Evolutionary conservation across 208 protist species (phyloP), one percentile per base, ranked within the genome.

Genomic region (Acanthamoeba culbertsoni): DNA sequence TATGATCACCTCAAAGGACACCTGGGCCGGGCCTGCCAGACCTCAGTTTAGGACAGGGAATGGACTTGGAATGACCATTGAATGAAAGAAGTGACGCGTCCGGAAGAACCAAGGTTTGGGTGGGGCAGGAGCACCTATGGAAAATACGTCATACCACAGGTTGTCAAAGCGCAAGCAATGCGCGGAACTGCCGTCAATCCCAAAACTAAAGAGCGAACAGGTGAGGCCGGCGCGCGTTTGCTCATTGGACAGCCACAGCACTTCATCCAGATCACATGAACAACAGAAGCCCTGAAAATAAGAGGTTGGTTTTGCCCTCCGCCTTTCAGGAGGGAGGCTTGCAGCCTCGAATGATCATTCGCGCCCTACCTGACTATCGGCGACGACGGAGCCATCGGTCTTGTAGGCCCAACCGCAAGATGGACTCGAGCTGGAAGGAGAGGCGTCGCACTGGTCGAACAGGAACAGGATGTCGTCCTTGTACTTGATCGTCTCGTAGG

Each of bases 101-200:
- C 31, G 18, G 5, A 68, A 79, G 8, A 20, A 48, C 42, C 3
- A 28, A 79, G 12, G 18, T 4, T n/a, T 35, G 26, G 59, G n/a
- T 6, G 18, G 18, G n/a, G n/a, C 6, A 1, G 42, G 1, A 12
- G 31, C 33, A 63, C 77, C 77, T 23, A 88, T 88, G 28, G 43
- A 55, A 35, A 63, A 88, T 23, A 62, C 77, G 51, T 88, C 77
- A 33, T 88, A 88, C 77, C 77, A 88, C 23, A 88, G 77, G 26
- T 12, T 0, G 28, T 88, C 45, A 33, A 88, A 88, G 51, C 77
- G 77, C 5, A 88, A 48, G 51, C 77, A 88, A 23, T 88, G 77
- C 7, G 77, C 77, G 31, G 77, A 88, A 31, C 77, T 88, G 33
- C 20, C 43, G 37, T 88, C 77, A 23, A 42, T 16, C n/a, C 77